Percentiles rank a stretch among this genome's conserved stretches.
These are phyloP conservation scores for Populus hybrid DNA, from an alignment of 441 rosid species.

Conservation along the genomic window DNA sequence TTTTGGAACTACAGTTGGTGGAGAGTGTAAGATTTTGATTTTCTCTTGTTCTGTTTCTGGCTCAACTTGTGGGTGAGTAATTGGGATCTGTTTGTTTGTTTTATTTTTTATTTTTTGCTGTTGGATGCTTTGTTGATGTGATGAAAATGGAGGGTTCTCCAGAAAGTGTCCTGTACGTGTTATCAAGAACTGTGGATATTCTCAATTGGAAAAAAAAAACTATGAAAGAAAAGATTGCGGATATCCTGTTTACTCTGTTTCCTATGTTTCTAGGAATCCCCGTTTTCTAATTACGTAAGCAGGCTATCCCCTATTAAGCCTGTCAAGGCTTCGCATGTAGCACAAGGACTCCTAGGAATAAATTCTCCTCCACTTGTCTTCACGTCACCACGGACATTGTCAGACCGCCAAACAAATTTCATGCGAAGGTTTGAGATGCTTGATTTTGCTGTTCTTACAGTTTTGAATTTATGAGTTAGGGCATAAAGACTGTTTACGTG, in stretches of 20 bases:
- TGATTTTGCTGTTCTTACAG: neutral
- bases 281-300: slow-evolving; percentile 40
- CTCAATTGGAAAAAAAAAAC: neutral
- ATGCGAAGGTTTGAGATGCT: slow-evolving; percentile 36
- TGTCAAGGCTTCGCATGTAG: slow-evolving; percentile 27
- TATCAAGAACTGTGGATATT: no score
- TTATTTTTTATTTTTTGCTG: neutral
- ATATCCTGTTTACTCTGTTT: slow-evolving; percentile 1
- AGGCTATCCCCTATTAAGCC: slow-evolving; percentile 48
- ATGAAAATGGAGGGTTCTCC: neutral
- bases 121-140: neutral
- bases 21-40: neutral
- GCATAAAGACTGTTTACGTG: slow-evolving; percentile 12
- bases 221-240: neutral
- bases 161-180: neutral
- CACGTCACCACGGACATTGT: slow-evolving; percentile 38
- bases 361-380: slow-evolving; percentile 54
- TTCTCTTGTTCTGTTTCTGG: neutral
- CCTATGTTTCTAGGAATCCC: slow-evolving; percentile 46
- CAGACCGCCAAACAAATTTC: slow-evolving; percentile 26
- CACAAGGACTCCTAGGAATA: slow-evolving; percentile 37
- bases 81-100: no score
- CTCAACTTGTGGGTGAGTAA: no score
- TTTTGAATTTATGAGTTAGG: neutral
- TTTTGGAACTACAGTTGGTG: neutral